Conservation (phyloP, 306 rosid species). For the Castanopsis chinensis region DNA sequence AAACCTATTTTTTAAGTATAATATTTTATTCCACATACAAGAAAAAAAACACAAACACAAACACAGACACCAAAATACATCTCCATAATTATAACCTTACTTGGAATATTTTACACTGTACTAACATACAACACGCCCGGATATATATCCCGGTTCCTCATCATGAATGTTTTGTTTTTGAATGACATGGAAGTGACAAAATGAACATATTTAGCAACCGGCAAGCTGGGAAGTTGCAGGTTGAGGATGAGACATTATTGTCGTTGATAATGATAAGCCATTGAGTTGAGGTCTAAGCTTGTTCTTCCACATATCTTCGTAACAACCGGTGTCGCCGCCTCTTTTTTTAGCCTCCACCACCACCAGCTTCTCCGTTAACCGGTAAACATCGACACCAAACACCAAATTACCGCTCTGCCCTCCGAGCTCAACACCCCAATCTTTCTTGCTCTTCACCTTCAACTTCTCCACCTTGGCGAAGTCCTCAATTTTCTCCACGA, state of each 20-base stretch:
- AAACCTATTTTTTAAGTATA: background rate
- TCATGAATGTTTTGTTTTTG: background rate
- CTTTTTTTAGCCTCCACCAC: conserved; percentile 59
- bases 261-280: conserved; percentile 1
- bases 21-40: background rate
- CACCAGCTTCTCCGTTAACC: conserved; percentile 44
- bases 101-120: too few species aligned
- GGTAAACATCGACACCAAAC: conserved; percentile 37
- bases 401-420: conserved; percentile 34
- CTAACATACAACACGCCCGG: too few species aligned
- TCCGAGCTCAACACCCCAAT: conserved; percentile 48
- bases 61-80: background rate
- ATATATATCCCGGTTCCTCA: too few species aligned
- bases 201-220: background rate
- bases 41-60: background rate
- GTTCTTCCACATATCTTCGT: conserved; percentile 40
- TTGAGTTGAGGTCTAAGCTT: conserved; percentile 33
- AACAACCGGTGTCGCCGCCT: conserved; percentile 28
- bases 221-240: conserved; percentile 8
- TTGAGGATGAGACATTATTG: background rate
- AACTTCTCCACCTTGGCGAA: conserved; percentile 41
- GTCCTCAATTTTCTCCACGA: conserved; percentile 34
- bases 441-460: conserved; percentile 41
- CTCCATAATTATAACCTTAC: background rate
- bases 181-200: background rate